Conservation (phyloP, 2,329 filamentous ascomycete species). For the Penicillium paneum region DNA sequence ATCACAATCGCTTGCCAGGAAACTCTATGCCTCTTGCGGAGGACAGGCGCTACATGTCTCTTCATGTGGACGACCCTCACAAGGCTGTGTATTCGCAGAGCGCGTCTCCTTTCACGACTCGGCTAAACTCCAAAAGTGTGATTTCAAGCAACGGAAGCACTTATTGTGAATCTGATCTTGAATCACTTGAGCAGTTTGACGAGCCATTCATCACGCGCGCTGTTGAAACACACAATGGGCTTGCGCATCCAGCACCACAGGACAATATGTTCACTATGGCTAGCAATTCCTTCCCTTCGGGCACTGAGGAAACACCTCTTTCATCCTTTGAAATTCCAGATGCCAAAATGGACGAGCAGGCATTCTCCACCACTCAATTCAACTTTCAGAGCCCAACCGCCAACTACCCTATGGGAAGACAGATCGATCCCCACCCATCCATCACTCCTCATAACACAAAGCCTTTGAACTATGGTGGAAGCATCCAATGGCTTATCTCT, state of each 20-base stretch:
- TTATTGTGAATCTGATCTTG: background rate
- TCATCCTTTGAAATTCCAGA: conserved; percentile 8
- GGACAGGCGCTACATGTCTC: background rate
- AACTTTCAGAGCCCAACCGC: background rate
- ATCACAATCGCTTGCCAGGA: background rate
- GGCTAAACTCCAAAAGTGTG: background rate
- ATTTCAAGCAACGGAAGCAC: background rate
- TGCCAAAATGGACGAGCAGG: background rate
- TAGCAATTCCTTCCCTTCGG: conserved; percentile 9
- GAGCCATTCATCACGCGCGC: background rate
- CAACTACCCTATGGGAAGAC: background rate
- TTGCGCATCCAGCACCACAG: conserved; percentile 14
- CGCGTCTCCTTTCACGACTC: background rate
- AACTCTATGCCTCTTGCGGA: background rate
- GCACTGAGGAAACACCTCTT: conserved; percentile 6
- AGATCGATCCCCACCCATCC: background rate
- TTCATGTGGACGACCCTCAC: background rate
- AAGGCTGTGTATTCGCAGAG: background rate
- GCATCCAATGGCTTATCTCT: background rate
- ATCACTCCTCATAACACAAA: background rate
- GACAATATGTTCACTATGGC: background rate
- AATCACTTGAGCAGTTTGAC: background rate
- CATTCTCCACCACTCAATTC: background rate
- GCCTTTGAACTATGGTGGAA: background rate
- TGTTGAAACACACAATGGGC: background rate